Evolutionary conservation across 345 rosid genomes (phyloP).

Genomic region (Sonneratia alba): DNA sequence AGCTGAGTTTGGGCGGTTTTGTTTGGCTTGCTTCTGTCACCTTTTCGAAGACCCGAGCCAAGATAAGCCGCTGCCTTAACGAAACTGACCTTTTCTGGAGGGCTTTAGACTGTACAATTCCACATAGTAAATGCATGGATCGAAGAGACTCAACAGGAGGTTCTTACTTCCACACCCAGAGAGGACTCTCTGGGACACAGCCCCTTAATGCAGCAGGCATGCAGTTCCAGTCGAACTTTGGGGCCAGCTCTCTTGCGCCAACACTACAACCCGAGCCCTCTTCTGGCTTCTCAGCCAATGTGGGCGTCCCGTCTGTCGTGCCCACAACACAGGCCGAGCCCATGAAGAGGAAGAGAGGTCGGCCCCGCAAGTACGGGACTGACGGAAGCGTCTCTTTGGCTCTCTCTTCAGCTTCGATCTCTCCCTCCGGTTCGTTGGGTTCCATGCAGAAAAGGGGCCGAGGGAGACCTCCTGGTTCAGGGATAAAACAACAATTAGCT

Average conservation of each 20-base stretch:
- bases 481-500: constrained; percentile 65
- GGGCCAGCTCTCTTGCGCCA: constrained; percentile 37
- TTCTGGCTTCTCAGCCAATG: constrained; percentile 39
- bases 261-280: constrained; percentile 49
- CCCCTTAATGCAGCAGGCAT: constrained; percentile 36
- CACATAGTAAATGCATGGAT: constrained; percentile 80
- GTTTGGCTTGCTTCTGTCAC: neutral
- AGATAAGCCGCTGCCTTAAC: neutral
- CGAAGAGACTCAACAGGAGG: constrained; percentile 79
- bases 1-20: neutral
- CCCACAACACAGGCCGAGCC: constrained; percentile 34
- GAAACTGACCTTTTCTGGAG: neutral
- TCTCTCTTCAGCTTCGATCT: constrained; percentile 54
- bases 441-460: constrained; percentile 75
- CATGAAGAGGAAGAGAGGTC: constrained; percentile 68
- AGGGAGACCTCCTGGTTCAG: constrained; percentile 86
- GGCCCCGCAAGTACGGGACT: constrained; percentile 83
- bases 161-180: constrained; percentile 65
- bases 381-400: constrained; percentile 74
- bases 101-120: constrained; percentile 16
- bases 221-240: constrained; percentile 53
- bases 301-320: constrained; percentile 32
- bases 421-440: constrained; percentile 38
- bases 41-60: neutral
- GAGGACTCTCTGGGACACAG: constrained; percentile 61